phyloP scores from a whole-genome alignment of 805 yeast genomes.

The Candida palmyrensis region DNA sequence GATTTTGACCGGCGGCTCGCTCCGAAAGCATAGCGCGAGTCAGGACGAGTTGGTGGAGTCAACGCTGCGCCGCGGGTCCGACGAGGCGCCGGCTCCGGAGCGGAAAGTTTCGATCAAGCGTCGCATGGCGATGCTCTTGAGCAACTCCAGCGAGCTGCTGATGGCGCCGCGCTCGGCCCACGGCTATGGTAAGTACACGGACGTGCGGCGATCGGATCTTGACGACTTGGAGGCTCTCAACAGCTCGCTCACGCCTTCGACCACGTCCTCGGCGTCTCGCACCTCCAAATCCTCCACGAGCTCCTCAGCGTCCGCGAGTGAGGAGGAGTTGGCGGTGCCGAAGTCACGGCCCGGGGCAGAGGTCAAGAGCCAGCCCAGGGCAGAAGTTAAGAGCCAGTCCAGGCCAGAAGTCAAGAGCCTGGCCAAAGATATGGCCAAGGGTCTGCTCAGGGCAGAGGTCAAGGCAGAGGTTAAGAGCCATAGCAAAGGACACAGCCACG shows the following conservation, averaged over 20 bases:
- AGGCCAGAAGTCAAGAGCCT: too few relatives aligned
- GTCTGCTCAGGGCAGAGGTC: too few relatives aligned
- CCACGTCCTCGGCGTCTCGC: slow-evolving; percentile 1
- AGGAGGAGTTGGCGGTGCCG: not conserved
- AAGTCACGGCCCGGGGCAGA: not conserved
- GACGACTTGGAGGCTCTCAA: slow-evolving; percentile 32
- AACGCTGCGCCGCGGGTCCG: not conserved
- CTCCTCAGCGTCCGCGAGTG: too few relatives aligned
- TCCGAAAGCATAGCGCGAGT: slow-evolving; percentile 11
- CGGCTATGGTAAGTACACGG: slow-evolving; percentile 80
- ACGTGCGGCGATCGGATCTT: slow-evolving; percentile 23
- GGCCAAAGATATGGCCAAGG: too few relatives aligned
- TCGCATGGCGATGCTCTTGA: slow-evolving; percentile 48
- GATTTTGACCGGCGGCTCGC: slow-evolving; percentile 21
- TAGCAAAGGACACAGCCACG: too few relatives aligned
- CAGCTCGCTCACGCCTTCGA: slow-evolving; percentile 6
- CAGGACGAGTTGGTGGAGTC: slow-evolving; percentile 2
- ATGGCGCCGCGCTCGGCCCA: slow-evolving; percentile 58
- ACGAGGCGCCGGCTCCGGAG: slow-evolving; percentile 5
- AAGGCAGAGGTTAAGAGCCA: too few relatives aligned
- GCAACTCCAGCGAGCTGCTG: slow-evolving; percentile 27
- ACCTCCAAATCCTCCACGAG: too few relatives aligned
- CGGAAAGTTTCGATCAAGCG: slow-evolving; percentile 43
- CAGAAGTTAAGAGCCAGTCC: too few relatives aligned
- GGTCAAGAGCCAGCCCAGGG: not conserved